Base-by-base conservation (phyloP, 2,329 filamentous ascomycete species). In the Alternaria sp. region DNA sequence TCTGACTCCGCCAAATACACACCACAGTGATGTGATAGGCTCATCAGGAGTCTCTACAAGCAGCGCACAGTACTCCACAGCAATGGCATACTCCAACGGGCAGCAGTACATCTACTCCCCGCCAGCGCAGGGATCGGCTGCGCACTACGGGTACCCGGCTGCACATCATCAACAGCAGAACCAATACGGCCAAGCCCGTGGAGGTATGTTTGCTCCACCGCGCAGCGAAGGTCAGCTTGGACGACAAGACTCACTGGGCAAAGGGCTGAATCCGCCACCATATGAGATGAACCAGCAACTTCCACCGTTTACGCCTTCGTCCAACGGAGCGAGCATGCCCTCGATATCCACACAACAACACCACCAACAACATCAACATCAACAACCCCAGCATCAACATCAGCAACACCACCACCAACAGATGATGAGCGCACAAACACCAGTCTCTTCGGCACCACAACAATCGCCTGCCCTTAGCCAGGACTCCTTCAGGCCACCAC, bases 261-360 rank as follows among this genome's bases (percentile, higher is more conserved):
- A 93, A 75, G 85, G 85, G 53, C 83, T 94, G 58, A 87, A 91
- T 64, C 84, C 87, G 58, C 88, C 90, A 63, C 86, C 90, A 7
- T 93, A 90, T 79, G 90, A 92, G 67, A 84, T 88, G 65, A 88
- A 89, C 68, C 74, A 77, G 53, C 77, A 79, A 64, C 85, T 90
- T 64, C 87, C 89, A 47, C 84, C 89, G 33, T 93, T 90, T 76
- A 85, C 89, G 64, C 75, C 77, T 74, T 86, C 86, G 54, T 82
- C 85, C 49, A 86, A 87, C 58, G 84, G 86, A 18, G 79, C 81
- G 30, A 82, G 77, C 65, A 76, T 86, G 56, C 81, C 84, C 18
- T 79, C 83, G 15, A 78, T 84, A 74, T 75, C 79, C 65, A 70
- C 81, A 68, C 83, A 78, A 66, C 85, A 58, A 56, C 73, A 71